Evolutionary conservation across 2,329 filamentous ascomycete species (phyloP).

Genomic region (Thermothelomyces thermophilus): DNA sequence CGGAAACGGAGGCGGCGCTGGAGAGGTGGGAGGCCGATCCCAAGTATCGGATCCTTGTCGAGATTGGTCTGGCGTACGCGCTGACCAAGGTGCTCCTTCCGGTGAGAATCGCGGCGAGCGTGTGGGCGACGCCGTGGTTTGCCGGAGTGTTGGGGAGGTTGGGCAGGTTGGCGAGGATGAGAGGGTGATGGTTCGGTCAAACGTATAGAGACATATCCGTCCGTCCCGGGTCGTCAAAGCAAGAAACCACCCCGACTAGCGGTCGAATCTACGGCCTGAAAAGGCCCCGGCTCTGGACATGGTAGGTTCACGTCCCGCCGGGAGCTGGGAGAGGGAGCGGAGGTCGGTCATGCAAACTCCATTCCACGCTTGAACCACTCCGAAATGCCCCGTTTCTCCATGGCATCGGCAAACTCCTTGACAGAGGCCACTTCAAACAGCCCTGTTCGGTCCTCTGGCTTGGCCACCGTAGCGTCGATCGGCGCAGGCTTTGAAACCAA

Average conservation of each 20-base stretch:
- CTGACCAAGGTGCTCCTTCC: conserved; percentile 83
- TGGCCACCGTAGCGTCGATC: conserved; percentile 12
- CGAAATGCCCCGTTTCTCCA: conserved; percentile 53
- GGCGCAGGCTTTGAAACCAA: conserved; percentile 48
- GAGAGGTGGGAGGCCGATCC: conserved; percentile 35
- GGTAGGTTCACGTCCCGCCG: not conserved
- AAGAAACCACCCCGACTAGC: no score
- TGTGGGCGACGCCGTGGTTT: conserved; percentile 92
- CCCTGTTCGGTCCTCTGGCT: conserved; percentile 19
- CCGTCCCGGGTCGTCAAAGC: not conserved
- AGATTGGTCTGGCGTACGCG: conserved; percentile 83
- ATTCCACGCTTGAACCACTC: conserved; percentile 64
- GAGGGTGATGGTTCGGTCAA: not conserved
- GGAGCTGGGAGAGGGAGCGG: not conserved
- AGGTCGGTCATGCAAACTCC: conserved; percentile 42
- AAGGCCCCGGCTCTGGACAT: no score
- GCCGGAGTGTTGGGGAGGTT: conserved; percentile 55
- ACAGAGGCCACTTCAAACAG: conserved; percentile 56
- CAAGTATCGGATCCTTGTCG: conserved; percentile 53
- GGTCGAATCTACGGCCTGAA: no score
- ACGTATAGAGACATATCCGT: not conserved
- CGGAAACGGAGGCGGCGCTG: conserved; percentile 20
- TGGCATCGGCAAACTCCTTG: conserved; percentile 55
- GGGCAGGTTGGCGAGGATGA: conserved; percentile 28
- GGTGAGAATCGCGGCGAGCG: conserved; percentile 65